Evolutionary conservation across 345 rosid species (phyloP).

Genomic region (Eucalyptus curtisii): DNA sequence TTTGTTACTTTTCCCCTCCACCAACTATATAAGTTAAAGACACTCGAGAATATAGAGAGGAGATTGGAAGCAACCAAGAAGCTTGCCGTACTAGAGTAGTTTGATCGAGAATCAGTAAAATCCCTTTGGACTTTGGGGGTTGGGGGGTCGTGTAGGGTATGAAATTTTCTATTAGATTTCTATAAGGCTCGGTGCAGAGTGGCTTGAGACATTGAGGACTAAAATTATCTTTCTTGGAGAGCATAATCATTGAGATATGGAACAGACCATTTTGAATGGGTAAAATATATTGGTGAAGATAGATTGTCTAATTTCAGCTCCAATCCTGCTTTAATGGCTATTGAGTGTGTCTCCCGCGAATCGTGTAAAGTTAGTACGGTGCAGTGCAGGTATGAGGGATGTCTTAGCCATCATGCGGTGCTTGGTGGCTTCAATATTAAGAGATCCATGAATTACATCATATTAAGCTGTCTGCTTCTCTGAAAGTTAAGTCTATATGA

Average conservation of each 20-base stretch:
- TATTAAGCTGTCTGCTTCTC: too few relatives aligned
- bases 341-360: not conserved
- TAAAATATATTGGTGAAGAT: not conserved
- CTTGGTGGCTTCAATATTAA: not conserved
- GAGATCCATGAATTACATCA: not conserved
- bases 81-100: not conserved
- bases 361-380: not conserved
- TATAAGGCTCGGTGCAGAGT: not conserved
- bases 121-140: not conserved
- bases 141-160: not conserved
- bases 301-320: not conserved
- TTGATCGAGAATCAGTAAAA: too few relatives aligned
- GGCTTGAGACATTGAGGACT: not conserved
- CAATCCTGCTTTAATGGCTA: not conserved
- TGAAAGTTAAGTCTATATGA: not conserved
- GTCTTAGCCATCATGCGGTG: not conserved
- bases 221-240: not conserved
- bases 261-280: not conserved
- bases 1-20: not conserved
- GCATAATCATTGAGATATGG: not conserved
- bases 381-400: not conserved
- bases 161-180: not conserved
- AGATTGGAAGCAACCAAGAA: not conserved
- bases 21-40: not conserved
- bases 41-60: not conserved